Percentiles rank a stretch among this genome's conserved stretches.
These are phyloP conservation scores for Arthrinium puccinioides DNA, from an alignment of 2,329 filamentous ascomycete genomes.

Conservation along the genomic window DNA sequence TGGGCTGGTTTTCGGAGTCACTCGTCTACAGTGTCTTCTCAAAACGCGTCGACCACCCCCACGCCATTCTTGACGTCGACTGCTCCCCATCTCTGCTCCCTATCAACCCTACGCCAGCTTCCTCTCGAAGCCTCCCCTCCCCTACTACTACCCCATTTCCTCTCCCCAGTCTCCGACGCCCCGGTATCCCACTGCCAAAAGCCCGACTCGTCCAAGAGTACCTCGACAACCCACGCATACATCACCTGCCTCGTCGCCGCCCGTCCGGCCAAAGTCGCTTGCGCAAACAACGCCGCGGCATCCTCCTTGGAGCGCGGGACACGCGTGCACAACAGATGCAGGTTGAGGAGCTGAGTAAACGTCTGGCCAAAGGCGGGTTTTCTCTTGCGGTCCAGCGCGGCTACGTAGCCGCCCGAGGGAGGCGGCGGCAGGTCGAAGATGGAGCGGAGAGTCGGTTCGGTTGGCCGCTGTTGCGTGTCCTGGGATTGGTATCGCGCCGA, in stretches of 20 bases:
- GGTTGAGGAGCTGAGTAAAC: constrained; percentile 46
- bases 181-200: constrained; percentile 25
- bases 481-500: too few relatives aligned
- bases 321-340: constrained; percentile 45
- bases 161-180: not conserved
- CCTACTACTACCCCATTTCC: not conserved
- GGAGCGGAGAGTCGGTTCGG: constrained; percentile 41
- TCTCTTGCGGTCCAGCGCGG: constrained; percentile 20
- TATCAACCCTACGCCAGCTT: constrained; percentile 14
- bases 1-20: too few relatives aligned
- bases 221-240: constrained; percentile 40
- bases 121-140: constrained; percentile 7
- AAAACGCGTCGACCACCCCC: constrained; percentile 33
- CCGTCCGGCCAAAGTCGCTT: constrained; percentile 2
- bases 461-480: constrained; percentile 4
- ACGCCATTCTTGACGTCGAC: constrained; percentile 33
- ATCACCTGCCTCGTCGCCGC: constrained; percentile 8
- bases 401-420: constrained; percentile 4
- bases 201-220: constrained; percentile 43
- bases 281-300: constrained; percentile 25
- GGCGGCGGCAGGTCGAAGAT: constrained; percentile 34
- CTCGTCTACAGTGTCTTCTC: too few relatives aligned
- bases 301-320: constrained; percentile 33
- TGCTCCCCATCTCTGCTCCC: constrained; percentile 48
- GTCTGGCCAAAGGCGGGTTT: constrained; percentile 47